Evolutionary conservation across 2,329 filamentous ascomycete genomes (phyloP).

Genomic region (Aspergillus ruber): DNA sequence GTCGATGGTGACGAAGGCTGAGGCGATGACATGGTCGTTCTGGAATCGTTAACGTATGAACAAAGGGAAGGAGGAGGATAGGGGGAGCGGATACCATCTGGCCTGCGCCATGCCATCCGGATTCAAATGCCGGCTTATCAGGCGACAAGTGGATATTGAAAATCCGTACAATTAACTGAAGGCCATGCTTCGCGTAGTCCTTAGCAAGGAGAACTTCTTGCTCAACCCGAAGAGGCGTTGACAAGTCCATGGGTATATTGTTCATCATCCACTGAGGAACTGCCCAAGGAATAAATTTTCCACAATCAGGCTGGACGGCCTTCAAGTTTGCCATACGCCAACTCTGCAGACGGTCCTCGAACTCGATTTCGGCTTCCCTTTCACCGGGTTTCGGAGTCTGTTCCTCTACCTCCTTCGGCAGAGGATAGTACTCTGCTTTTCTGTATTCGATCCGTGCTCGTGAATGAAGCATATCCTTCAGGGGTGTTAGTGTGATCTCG

Average conservation of each 20-base stretch:
- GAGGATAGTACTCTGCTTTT: conserved; percentile 22
- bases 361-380: conserved; percentile 17
- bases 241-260: conserved; percentile 19
- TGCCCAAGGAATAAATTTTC: conserved; percentile 24
- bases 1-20: conserved; percentile 58
- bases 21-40: conserved; percentile 61
- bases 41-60: conserved; percentile 5
- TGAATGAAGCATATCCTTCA: conserved; percentile 27
- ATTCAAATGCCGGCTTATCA: conserved; percentile 48
- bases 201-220: conserved; percentile 23
- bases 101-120: conserved; percentile 46
- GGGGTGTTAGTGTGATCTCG: conserved; percentile 23
- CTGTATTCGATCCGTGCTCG: conserved; percentile 25
- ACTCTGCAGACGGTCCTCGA: conserved; percentile 15
- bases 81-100: conserved; percentile 20
- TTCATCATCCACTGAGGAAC: conserved; percentile 22
- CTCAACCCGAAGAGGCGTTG: conserved; percentile 20
- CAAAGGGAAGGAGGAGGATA: too few species aligned
- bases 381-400: conserved; percentile 9
- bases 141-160: conserved; percentile 55
- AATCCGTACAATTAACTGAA: conserved; percentile 61
- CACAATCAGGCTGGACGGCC: conserved; percentile 22
- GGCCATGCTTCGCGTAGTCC: conserved; percentile 36
- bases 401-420: conserved; percentile 13
- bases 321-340: conserved; percentile 20